Percentiles rank a stretch among this genome's conserved stretches.
phyloP scores from a whole-genome alignment of 1,284 basidiomycete species.

The Dichomitus squalens region DNA sequence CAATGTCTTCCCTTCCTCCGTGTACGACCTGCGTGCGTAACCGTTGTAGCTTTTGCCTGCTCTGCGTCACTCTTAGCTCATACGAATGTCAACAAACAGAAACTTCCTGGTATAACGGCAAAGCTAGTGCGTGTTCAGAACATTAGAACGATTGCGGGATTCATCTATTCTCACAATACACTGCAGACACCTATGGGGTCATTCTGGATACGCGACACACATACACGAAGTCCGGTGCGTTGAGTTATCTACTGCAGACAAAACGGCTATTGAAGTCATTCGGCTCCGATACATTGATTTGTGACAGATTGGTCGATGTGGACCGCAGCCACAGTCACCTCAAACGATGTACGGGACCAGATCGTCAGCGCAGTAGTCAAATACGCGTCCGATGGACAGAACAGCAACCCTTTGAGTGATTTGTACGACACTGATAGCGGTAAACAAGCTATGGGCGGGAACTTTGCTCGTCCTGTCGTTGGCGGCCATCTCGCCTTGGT shows the following conservation, averaged over 20 bases:
- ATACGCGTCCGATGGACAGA: constrained; percentile 53
- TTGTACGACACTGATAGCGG: constrained; percentile 63
- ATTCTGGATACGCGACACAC: constrained; percentile 69
- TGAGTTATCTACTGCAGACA: not conserved
- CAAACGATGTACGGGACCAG: constrained; percentile 47
- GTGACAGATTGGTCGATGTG: constrained; percentile 62
- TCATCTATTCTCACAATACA: not conserved
- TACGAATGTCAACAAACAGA: constrained; percentile 37
- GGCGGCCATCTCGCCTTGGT: constrained; percentile 59
- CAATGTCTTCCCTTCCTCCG: constrained; percentile 60
- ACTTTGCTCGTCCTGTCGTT: constrained; percentile 59
- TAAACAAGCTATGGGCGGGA: constrained; percentile 33
- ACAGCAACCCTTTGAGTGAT: constrained; percentile 54
- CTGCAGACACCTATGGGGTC: constrained; percentile 53
- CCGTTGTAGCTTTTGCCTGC: not conserved
- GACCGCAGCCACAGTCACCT: constrained; percentile 56
- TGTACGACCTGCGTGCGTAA: constrained; percentile 63
- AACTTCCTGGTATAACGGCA: constrained; percentile 64
- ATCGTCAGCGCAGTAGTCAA: constrained; percentile 55
- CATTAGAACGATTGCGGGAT: not conserved
- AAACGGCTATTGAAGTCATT: not conserved
- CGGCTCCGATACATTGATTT: not conserved
- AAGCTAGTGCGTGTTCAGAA: constrained; percentile 40
- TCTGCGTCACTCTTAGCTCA: too few relatives aligned
- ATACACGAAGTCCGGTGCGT: constrained; percentile 63